These are phyloP conservation scores for Salix suchowensis DNA, from an alignment of 345 rosid genomes.

Conservation along the genomic window DNA sequence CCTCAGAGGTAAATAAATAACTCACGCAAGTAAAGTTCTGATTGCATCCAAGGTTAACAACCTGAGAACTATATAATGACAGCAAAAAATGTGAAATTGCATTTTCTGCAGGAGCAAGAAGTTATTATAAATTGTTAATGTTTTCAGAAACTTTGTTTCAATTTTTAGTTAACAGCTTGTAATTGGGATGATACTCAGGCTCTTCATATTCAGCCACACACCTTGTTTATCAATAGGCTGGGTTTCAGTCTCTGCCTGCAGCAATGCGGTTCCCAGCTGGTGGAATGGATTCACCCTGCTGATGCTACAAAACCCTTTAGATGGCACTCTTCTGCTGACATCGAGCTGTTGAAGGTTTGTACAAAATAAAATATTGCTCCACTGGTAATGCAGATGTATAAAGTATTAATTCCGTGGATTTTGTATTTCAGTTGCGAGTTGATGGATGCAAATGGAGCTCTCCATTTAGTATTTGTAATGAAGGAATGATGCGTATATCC, in stretches of 20 bases:
- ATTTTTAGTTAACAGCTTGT: constrained; percentile 12
- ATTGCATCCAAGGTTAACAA: neutral
- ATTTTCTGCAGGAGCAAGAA: neutral
- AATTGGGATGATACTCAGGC: constrained; percentile 51
- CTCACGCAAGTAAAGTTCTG: neutral
- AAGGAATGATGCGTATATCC: constrained; percentile 71
- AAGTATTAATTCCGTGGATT: constrained; percentile 2
- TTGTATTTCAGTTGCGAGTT: constrained; percentile 55
- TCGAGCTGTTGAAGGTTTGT: constrained; percentile 75
- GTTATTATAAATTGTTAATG: neutral
- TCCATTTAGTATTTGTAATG: constrained; percentile 70
- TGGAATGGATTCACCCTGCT: constrained; percentile 78
- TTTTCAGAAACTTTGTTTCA: constrained; percentile 7
- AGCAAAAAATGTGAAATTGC: neutral
- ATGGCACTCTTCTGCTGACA: constrained; percentile 67
- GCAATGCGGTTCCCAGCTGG: constrained; percentile 73
- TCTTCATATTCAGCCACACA: constrained; percentile 86
- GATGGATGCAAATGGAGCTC: constrained; percentile 85
- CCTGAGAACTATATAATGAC: neutral
- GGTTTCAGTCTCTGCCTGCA: constrained; percentile 74
- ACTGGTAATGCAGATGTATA: constrained; percentile 3
- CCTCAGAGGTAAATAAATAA: neutral
- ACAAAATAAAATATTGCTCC: neutral
- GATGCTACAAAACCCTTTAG: constrained; percentile 77
- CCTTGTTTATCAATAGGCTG: constrained; percentile 73